Conservation (phyloP, 176 grass and related monocot species). For the Puya raimondii region DNA sequence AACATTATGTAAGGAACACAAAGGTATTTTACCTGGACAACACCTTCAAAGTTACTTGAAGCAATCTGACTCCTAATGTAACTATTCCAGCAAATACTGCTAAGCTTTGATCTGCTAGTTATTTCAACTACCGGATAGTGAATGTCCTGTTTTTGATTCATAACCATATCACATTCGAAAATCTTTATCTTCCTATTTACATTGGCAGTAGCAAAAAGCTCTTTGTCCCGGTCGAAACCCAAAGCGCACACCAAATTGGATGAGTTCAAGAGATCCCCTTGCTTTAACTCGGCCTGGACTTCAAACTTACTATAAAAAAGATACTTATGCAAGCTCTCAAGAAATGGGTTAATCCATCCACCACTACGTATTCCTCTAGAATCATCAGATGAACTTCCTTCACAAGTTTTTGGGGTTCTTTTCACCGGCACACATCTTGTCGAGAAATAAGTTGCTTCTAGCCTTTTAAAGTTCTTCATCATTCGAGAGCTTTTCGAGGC, state of each 20-base stretch:
- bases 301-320: slow-evolving; percentile 79
- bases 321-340: slow-evolving; percentile 80
- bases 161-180: slow-evolving; percentile 83
- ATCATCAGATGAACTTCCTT: slow-evolving; percentile 75
- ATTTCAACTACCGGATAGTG: slow-evolving; percentile 98
- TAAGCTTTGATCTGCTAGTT: slow-evolving; percentile 85
- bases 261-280: slow-evolving; percentile 80
- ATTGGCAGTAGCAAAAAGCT: slow-evolving; percentile 89
- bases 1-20: too few relatives aligned
- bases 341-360: slow-evolving; percentile 88
- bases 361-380: slow-evolving; percentile 39
- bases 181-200: slow-evolving; percentile 99
- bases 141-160: slow-evolving; percentile 84
- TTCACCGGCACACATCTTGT: slow-evolving; percentile 46
- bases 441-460: slow-evolving; percentile 85
- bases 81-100: slow-evolving; percentile 94
- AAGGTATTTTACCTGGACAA: slow-evolving; percentile 62
- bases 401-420: slow-evolving; percentile 35
- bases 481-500: slow-evolving; percentile 72
- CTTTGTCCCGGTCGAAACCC: slow-evolving; percentile 89
- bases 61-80: slow-evolving; percentile 95
- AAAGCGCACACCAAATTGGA: slow-evolving; percentile 95
- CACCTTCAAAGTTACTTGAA: slow-evolving; percentile 95
- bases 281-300: slow-evolving; percentile 77
- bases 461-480: slow-evolving; percentile 96